These are phyloP conservation scores for Mucor irregularis DNA, from an alignment of 371 early-diverging fungal genomes.

Conservation along the genomic window DNA sequence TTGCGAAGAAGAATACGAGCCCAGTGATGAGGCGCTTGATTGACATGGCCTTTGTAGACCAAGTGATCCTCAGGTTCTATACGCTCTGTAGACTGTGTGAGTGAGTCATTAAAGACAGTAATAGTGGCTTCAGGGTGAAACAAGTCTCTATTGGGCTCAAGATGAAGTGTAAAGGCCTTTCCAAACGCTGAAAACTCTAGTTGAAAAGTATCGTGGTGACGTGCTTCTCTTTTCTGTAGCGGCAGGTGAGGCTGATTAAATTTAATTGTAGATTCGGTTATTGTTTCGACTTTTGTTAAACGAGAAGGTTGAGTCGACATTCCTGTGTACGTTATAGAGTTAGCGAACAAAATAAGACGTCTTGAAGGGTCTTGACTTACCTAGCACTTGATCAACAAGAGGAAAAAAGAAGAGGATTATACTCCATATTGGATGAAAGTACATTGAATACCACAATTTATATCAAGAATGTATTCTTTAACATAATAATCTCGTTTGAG, in stretches of 20 bases:
- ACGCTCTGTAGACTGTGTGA: constrained; percentile 3
- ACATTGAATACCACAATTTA: too few species aligned
- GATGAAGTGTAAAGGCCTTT: constrained; percentile 55
- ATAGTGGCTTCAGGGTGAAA: constrained; percentile 69
- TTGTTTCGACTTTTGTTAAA: constrained; percentile 4
- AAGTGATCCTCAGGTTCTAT: constrained; percentile 45
- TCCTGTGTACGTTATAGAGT: background rate
- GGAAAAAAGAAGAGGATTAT: too few species aligned
- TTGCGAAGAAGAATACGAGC: constrained; percentile 64
- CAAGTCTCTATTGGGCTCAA: constrained; percentile 71
- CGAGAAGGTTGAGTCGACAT: constrained; percentile 11
- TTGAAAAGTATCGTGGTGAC: background rate
- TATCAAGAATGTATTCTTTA: too few species aligned
- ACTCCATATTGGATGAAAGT: too few species aligned
- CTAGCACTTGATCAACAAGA: background rate
- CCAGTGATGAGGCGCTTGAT: constrained; percentile 50
- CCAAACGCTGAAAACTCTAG: constrained; percentile 19
- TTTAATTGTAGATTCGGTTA: constrained; percentile 1
- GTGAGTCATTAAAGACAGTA: constrained; percentile 32
- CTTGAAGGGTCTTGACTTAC: too few species aligned
- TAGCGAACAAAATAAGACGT: background rate
- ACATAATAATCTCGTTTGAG: too few species aligned
- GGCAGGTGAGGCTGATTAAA: background rate
- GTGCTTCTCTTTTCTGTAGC: background rate
- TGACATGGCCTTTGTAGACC: constrained; percentile 61